Evolutionary conservation across 768 basidiomycete genomes (phyloP).

Genomic region (Leccinum boreale): DNA sequence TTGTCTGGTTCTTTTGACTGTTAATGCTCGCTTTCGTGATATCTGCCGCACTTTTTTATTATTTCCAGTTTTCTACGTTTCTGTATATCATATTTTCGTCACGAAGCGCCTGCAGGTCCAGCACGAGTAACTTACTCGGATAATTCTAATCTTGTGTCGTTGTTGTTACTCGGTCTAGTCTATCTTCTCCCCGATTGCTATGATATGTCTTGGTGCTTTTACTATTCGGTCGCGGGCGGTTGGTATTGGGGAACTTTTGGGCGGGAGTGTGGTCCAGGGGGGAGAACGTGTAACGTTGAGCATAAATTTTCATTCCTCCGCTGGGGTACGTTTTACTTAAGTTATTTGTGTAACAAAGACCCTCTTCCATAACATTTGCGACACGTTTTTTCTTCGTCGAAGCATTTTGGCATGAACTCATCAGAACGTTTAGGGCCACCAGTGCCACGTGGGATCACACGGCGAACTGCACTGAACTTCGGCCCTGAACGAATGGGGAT

Average conservation of each 20-base stretch:
- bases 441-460: neutral
- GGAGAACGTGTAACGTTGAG: neutral
- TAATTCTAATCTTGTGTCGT: constrained; percentile 27
- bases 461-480: neutral
- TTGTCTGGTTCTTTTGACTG: neutral
- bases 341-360: neutral
- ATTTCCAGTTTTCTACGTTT: constrained; percentile 8
- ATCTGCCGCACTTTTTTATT: constrained; percentile 6
- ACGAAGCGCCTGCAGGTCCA: constrained; percentile 25
- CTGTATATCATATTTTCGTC: constrained; percentile 26
- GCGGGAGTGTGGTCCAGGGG: neutral
- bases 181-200: constrained; percentile 7
- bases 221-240: neutral
- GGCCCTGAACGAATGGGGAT: neutral
- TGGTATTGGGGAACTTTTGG: neutral
- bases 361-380: neutral
- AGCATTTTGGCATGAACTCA: neutral
- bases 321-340: neutral
- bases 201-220: constrained; percentile 10
- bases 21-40: constrained; percentile 10
- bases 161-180: constrained; percentile 13
- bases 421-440: neutral
- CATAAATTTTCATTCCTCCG: neutral
- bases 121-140: constrained; percentile 32
- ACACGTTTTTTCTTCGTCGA: constrained; percentile 2